Evolutionary conservation across 2,329 filamentous ascomycete species (phyloP).

Genomic region (Rhexocercosporidium sp.): DNA sequence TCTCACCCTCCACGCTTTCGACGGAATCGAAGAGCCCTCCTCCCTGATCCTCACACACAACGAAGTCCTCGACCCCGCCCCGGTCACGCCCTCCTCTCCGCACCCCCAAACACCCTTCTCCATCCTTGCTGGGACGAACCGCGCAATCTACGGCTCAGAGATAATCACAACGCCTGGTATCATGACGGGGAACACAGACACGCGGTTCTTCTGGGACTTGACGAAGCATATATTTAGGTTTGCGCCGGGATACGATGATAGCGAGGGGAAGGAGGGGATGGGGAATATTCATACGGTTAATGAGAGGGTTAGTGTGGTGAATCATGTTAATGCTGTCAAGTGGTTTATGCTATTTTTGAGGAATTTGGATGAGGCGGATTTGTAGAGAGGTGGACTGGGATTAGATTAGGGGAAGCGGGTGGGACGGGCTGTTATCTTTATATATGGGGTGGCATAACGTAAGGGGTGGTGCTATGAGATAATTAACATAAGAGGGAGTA

Average conservation of each 20-base stretch:
- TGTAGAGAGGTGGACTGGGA: background rate
- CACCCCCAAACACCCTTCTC: background rate
- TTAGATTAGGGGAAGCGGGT: background rate
- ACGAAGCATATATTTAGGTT: slow-evolving; percentile 16
- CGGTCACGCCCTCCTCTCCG: background rate
- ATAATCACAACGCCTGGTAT: slow-evolving; percentile 3
- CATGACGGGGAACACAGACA: slow-evolving; percentile 16
- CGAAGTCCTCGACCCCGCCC: slow-evolving; percentile 8
- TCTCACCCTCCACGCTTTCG: slow-evolving; percentile 14
- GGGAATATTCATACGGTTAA: slow-evolving; percentile 19
- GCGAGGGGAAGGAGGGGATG: background rate
- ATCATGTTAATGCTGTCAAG: slow-evolving; percentile 13
- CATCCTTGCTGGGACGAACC: slow-evolving; percentile 5
- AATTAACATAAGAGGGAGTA: too few species aligned
- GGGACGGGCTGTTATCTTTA: too few species aligned
- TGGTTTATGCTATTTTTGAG: slow-evolving; percentile 16
- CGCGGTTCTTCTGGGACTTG: slow-evolving; percentile 11
- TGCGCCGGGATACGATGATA: slow-evolving; percentile 15
- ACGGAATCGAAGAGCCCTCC: slow-evolving; percentile 7
- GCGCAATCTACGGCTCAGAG: background rate
- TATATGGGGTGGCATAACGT: too few species aligned
- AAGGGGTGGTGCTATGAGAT: too few species aligned
- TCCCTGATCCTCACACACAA: background rate
- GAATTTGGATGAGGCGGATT: slow-evolving; percentile 14
- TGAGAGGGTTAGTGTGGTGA: slow-evolving; percentile 4